A percentile compares a stretch with the other conserved stretches of the same genome.
Evolutionary conservation across 768 basidiomycete species (phyloP).

Genomic region (Boletus huronensis): DNA sequence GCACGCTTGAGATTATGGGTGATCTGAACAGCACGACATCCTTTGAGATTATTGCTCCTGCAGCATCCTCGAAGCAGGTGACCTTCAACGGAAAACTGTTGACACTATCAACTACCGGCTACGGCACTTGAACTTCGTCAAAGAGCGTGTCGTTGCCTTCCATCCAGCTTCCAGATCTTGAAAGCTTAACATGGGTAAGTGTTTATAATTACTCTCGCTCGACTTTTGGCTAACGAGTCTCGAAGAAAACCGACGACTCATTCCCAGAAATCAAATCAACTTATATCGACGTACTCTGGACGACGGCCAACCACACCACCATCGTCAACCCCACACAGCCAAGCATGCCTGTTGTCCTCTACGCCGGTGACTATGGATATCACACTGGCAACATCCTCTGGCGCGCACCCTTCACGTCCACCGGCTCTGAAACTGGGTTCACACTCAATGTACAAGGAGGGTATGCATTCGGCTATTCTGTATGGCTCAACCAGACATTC

Average conservation of each 20-base stretch:
- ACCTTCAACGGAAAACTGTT: slow-evolving; percentile 43
- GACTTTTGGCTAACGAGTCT: neutral
- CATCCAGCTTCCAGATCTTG: slow-evolving; percentile 20
- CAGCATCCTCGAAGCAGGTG: slow-evolving; percentile 35
- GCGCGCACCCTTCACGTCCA: slow-evolving; percentile 49
- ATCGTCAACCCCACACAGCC: slow-evolving; percentile 40
- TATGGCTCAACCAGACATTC: slow-evolving; percentile 47
- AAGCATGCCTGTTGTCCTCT: slow-evolving; percentile 42
- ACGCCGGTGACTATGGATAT: slow-evolving; percentile 48
- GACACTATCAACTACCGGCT: slow-evolving; percentile 33
- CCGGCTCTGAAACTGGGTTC: slow-evolving; percentile 44
- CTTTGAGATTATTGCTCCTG: slow-evolving; percentile 48
- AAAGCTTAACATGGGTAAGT: slow-evolving; percentile 17
- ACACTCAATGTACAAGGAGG: slow-evolving; percentile 42
- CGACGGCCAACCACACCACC: slow-evolving; percentile 38
- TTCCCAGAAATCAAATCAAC: slow-evolving; percentile 36
- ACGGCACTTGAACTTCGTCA: slow-evolving; percentile 38
- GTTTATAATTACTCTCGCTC: neutral
- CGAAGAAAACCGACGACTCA: slow-evolving; percentile 24
- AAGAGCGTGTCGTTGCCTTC: slow-evolving; percentile 11
- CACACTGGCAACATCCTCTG: slow-evolving; percentile 52
- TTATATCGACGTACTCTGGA: slow-evolving; percentile 45
- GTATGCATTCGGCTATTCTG: slow-evolving; percentile 45
- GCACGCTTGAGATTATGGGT: slow-evolving; percentile 41
- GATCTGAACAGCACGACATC: slow-evolving; percentile 42